These are phyloP conservation scores for Tetracladium maxilliforme DNA, from an alignment of 2,329 filamentous ascomycete species.

Conservation along the genomic window DNA sequence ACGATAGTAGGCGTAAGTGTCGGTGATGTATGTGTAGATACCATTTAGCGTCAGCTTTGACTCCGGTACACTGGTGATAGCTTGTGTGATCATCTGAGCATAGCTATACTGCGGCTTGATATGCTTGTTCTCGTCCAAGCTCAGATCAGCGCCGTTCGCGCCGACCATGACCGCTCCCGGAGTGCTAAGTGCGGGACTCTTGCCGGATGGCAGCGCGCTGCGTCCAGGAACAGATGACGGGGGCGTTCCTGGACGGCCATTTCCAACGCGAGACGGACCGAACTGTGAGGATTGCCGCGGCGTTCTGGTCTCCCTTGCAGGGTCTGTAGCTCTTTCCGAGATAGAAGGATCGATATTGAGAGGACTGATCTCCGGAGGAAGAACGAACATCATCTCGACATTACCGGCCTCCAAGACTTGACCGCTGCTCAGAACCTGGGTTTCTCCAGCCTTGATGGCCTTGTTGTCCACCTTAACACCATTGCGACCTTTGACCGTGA, in stretches of 20 bases:
- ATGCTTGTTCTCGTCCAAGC: constrained; percentile 71
- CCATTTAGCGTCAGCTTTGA: constrained; percentile 82
- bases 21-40: constrained; percentile 89
- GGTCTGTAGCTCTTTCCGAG: too few species aligned
- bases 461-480: constrained; percentile 72
- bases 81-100: constrained; percentile 91
- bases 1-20: constrained; percentile 85
- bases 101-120: constrained; percentile 96
- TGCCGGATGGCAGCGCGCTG: constrained; percentile 14
- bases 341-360: constrained; percentile 57
- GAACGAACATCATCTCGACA: constrained; percentile 96
- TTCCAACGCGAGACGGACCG: too few species aligned
- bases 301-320: too few species aligned
- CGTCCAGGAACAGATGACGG: too few species aligned
- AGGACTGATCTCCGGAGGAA: constrained; percentile 57
- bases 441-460: constrained; percentile 48
- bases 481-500: constrained; percentile 82
- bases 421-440: constrained; percentile 61
- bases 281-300: too few species aligned
- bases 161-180: constrained; percentile 29
- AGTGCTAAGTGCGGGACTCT: constrained; percentile 26
- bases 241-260: too few species aligned
- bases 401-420: constrained; percentile 84
- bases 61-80: constrained; percentile 74
- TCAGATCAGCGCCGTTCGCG: constrained; percentile 54